phyloP scores from a whole-genome alignment of 2,329 filamentous ascomycete genomes.

The Talaromyces rugulosus region DNA sequence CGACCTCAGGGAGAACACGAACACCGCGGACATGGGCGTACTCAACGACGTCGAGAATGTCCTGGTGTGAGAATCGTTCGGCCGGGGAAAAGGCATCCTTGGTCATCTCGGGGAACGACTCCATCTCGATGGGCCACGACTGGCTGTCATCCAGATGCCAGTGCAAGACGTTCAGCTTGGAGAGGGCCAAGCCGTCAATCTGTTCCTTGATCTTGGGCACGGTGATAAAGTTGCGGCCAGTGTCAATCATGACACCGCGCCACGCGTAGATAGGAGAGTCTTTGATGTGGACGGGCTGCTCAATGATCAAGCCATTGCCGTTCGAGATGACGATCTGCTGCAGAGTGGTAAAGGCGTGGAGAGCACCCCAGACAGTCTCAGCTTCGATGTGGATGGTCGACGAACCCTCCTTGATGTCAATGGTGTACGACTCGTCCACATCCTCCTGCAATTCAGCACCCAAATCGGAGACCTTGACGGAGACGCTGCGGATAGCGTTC shows the following conservation, averaged over 20 bases:
- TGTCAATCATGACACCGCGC: slow-evolving; percentile 54
- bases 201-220: slow-evolving; percentile 51
- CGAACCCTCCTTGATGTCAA: slow-evolving; percentile 40
- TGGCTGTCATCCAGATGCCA: slow-evolving; percentile 56
- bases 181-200: slow-evolving; percentile 51
- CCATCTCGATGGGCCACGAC: slow-evolving; percentile 52
- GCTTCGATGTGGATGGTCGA: slow-evolving; percentile 44
- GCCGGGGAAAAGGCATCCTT: slow-evolving; percentile 51
- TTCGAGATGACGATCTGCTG: slow-evolving; percentile 53
- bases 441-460: slow-evolving; percentile 51
- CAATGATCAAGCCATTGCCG: slow-evolving; percentile 41
- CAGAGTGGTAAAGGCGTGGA: slow-evolving; percentile 55
- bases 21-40: slow-evolving; percentile 54
- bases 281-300: slow-evolving; percentile 50
- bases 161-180: slow-evolving; percentile 56
- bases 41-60: slow-evolving; percentile 42
- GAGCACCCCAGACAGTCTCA: slow-evolving; percentile 51
- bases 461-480: slow-evolving; percentile 44
- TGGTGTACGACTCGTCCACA: slow-evolving; percentile 54
- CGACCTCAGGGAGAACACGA: slow-evolving; percentile 59
- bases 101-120: slow-evolving; percentile 49
- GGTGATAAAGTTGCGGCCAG: slow-evolving; percentile 52
- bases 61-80: slow-evolving; percentile 43
- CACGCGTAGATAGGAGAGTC: slow-evolving; percentile 52
- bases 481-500: slow-evolving; percentile 38